A percentile compares a stretch with the other conserved stretches of the same genome.
Conservation (phyloP, 2,329 filamentous ascomycete genomes). For the Fusarium multiceps region DNA sequence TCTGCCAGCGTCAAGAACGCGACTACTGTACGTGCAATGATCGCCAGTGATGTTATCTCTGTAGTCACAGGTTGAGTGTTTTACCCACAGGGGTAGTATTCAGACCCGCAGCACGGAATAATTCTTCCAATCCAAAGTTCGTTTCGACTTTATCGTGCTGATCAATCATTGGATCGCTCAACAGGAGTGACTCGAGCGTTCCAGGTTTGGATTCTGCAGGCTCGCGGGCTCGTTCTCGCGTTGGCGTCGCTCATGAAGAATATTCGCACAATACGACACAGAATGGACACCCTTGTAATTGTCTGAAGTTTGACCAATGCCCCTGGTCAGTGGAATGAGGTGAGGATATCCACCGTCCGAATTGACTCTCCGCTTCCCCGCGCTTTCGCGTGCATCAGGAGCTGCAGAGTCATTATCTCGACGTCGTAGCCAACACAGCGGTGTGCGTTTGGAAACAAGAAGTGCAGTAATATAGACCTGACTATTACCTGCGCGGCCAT, state of each 20-base stretch:
- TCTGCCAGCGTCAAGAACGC: constrained; percentile 2
- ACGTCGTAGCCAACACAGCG: constrained; percentile 38
- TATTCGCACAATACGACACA: constrained; percentile 5
- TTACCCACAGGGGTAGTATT: constrained; percentile 19
- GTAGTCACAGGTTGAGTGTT: constrained; percentile 11
- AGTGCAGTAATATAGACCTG: constrained; percentile 36
- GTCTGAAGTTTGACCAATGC: neutral
- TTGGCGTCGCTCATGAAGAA: neutral
- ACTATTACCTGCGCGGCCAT: constrained; percentile 28
- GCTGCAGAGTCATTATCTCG: constrained; percentile 14
- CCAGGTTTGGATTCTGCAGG: neutral
- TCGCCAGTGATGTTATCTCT: constrained; percentile 18
- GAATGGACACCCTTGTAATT: constrained; percentile 10
- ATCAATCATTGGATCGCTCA: neutral
- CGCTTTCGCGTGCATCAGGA: constrained; percentile 15
- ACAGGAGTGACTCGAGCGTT: constrained; percentile 9
- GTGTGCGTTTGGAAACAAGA: constrained; percentile 35
- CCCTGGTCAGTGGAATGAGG: constrained; percentile 17
- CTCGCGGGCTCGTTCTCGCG: neutral
- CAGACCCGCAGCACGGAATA: constrained; percentile 14
- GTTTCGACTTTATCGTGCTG: constrained; percentile 1
- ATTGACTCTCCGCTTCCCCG: constrained; percentile 33
- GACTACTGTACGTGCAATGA: constrained; percentile 13
- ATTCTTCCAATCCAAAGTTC: constrained; percentile 18
- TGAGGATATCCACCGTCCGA: constrained; percentile 24